These are phyloP conservation scores for Populus hybrid DNA, from an alignment of 441 rosid genomes.

Conservation along the genomic window DNA sequence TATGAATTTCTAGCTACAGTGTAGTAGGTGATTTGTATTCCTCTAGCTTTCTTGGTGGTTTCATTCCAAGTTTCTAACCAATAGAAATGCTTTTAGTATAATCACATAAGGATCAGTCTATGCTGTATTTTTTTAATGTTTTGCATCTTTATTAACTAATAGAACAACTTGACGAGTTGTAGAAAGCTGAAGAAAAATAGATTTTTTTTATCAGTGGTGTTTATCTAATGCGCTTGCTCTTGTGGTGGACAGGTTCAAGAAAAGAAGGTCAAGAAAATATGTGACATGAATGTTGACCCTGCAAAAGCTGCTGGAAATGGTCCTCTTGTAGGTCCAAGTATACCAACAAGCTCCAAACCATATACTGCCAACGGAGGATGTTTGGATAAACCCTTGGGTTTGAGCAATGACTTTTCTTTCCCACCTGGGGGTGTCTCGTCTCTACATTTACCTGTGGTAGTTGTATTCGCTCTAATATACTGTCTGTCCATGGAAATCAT, in stretches of 20 bases:
- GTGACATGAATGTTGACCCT: conserved; percentile 62
- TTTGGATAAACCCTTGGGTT: conserved; percentile 34
- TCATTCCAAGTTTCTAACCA: background rate
- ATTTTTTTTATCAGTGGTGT: background rate
- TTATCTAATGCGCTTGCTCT: conserved; percentile 10
- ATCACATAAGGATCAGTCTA: conserved; percentile 1
- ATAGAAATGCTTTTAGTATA: background rate
- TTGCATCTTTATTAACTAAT: background rate
- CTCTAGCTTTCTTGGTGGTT: background rate
- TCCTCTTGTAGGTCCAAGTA: conserved; percentile 45
- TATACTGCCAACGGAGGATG: conserved; percentile 52
- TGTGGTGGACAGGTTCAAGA: conserved; percentile 66
- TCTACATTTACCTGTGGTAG: conserved; percentile 77
- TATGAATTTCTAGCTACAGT: background rate
- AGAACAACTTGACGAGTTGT: background rate
- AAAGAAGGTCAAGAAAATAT: conserved; percentile 80
- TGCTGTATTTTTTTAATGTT: background rate
- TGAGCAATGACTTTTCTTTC: conserved; percentile 46
- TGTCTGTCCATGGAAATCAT: background rate
- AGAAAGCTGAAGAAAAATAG: conserved; percentile 2
- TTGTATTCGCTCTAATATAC: conserved; percentile 35
- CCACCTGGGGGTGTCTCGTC: conserved; percentile 66
- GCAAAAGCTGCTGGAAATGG: conserved; percentile 55
- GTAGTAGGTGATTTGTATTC: background rate
- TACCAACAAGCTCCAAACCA: conserved; percentile 33